A percentile compares a stretch with the other conserved stretches of the same genome.
These are phyloP conservation scores for Epichloe coenophiala DNA, from an alignment of 2,329 filamentous ascomycete genomes.

Conservation along the genomic window DNA sequence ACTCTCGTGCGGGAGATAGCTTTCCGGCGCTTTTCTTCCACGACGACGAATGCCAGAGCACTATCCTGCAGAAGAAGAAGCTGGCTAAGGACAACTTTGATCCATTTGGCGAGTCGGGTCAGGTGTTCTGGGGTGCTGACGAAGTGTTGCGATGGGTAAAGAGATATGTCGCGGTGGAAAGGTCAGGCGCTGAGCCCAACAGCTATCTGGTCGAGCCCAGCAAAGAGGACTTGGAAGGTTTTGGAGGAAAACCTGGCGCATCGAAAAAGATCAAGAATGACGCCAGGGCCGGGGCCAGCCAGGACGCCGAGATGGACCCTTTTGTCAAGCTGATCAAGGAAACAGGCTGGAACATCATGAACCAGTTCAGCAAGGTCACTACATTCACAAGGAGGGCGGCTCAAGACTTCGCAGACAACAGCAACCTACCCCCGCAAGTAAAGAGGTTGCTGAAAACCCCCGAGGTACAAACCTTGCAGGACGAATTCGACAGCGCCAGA, in stretches of 20 bases:
- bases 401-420: slow-evolving; percentile 83
- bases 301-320: slow-evolving; percentile 76
- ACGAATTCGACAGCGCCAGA: slow-evolving; percentile 93
- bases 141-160: slow-evolving; percentile 87
- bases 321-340: slow-evolving; percentile 88
- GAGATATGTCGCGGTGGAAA: slow-evolving; percentile 69
- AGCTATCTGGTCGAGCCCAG: slow-evolving; percentile 84
- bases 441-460: slow-evolving; percentile 74
- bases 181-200: slow-evolving; percentile 74
- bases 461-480: slow-evolving; percentile 87
- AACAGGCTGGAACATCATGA: slow-evolving; percentile 88
- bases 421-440: slow-evolving; percentile 85
- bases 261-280: slow-evolving; percentile 16
- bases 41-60: slow-evolving; percentile 91
- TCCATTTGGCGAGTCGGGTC: slow-evolving; percentile 70
- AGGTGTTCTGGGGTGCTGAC: slow-evolving; percentile 96
- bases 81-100: slow-evolving; percentile 75
- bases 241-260: slow-evolving; percentile 49
- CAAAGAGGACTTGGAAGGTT: slow-evolving; percentile 70
- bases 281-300: slow-evolving; percentile 24
- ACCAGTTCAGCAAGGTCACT: slow-evolving; percentile 94
- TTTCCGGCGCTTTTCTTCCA: slow-evolving; percentile 97
- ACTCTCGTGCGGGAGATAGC: slow-evolving; percentile 77
- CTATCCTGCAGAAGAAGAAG: slow-evolving; percentile 85
- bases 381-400: slow-evolving; percentile 89